Evolutionary conservation across 2,329 filamentous ascomycete genomes (phyloP).

Genomic region (Aspergillus candidus): DNA sequence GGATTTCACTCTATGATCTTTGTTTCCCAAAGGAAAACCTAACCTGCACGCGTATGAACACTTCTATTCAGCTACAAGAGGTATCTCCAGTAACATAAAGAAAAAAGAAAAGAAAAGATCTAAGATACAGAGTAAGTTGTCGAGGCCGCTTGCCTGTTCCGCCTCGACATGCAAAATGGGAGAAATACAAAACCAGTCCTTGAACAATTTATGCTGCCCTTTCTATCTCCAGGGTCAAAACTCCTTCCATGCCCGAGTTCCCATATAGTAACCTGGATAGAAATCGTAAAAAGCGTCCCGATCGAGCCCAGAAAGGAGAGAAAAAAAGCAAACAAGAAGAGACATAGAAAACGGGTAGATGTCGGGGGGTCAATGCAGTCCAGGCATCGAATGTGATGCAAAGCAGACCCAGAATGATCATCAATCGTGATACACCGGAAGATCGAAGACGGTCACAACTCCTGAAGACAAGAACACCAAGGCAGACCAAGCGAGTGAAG

Average conservation of each 20-base stretch:
- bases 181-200: constrained; percentile 10
- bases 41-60: background rate
- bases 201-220: constrained; percentile 16
- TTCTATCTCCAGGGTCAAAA: constrained; percentile 14
- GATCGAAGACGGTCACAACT: constrained; percentile 8
- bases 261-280: constrained; percentile 13
- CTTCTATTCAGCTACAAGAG: background rate
- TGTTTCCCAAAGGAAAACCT: background rate
- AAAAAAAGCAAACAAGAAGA: constrained; percentile 2
- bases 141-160: constrained; percentile 2
- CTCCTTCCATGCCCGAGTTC: constrained; percentile 17
- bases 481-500: constrained; percentile 6
- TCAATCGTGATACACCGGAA: constrained; percentile 10
- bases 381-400: constrained; percentile 11
- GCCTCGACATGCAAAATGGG: constrained; percentile 12
- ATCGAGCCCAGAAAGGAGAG: constrained; percentile 2
- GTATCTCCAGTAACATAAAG: background rate
- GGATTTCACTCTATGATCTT: too few species aligned
- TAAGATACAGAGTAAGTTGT: constrained; percentile 11
- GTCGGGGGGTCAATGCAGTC: constrained; percentile 5
- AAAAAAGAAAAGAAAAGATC: constrained; percentile 8
- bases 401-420: constrained; percentile 9
- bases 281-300: constrained; percentile 11
- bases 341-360: constrained; percentile 3
- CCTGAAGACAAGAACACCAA: constrained; percentile 5